These are phyloP conservation scores for Nicotiana tomentosiformis DNA, from an alignment of 257 asterid genomes.

Conservation along the genomic window DNA sequence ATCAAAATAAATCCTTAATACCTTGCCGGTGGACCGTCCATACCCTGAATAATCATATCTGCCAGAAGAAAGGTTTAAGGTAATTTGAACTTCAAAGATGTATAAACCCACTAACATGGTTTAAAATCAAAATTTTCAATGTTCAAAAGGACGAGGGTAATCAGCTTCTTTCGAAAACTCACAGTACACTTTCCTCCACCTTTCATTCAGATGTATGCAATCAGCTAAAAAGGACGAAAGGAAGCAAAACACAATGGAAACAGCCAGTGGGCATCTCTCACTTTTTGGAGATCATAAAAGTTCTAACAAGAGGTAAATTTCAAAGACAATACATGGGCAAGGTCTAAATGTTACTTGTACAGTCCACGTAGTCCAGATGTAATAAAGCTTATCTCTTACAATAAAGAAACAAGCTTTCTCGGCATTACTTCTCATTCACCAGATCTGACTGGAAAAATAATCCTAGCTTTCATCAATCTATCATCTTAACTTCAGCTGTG, in stretches of 20 bases:
- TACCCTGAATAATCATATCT: conserved; percentile 96
- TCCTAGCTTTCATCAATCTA: background rate
- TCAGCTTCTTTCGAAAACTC: background rate
- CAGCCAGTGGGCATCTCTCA: background rate
- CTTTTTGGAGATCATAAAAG: background rate
- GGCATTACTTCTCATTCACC: background rate
- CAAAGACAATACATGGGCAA: background rate
- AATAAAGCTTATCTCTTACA: background rate
- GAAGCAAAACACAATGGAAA: background rate
- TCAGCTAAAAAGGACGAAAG: background rate
- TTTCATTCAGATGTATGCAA: background rate
- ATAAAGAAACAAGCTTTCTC: background rate
- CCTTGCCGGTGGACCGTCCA: conserved; percentile 94
- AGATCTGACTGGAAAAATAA: background rate
- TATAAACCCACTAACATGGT: background rate
- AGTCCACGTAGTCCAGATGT: background rate
- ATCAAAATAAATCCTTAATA: conserved; percentile 32
- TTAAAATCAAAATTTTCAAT: background rate
- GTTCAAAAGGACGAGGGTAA: background rate
- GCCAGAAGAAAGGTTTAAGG: conserved; percentile 17
- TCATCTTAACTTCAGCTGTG: background rate
- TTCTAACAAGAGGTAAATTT: background rate
- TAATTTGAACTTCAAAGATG: conserved; percentile 8
- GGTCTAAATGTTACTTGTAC: background rate
- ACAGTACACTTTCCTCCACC: background rate